phyloP scores from a whole-genome alignment of 495 filamentous ascomycete species.

The Letharia lupina region DNA sequence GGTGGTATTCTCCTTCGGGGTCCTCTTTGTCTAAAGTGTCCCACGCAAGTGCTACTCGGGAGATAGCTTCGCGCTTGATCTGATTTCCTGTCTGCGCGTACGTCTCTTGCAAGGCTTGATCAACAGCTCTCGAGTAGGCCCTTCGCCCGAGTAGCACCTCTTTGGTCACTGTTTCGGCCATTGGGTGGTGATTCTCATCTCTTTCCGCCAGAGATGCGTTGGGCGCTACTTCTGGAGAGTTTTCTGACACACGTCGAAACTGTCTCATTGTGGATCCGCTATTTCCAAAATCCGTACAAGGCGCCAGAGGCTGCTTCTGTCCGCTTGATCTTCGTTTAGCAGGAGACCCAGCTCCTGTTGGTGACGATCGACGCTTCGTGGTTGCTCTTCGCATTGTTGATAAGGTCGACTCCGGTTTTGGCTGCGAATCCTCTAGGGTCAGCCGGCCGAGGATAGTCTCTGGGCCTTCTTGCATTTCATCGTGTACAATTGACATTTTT shows the following conservation, averaged over 20 bases:
- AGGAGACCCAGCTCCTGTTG: slow-evolving; percentile 31
- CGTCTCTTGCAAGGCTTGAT: slow-evolving; percentile 72
- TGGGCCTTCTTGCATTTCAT: slow-evolving; percentile 26
- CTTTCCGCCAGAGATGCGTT: slow-evolving; percentile 30
- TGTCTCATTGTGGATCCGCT: slow-evolving; percentile 79
- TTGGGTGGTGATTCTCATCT: slow-evolving; percentile 38
- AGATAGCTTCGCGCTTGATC: slow-evolving; percentile 71
- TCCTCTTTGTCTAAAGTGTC: slow-evolving; percentile 75
- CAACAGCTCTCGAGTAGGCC: slow-evolving; percentile 69
- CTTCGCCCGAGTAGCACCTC: slow-evolving; percentile 72
- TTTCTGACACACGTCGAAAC: slow-evolving; percentile 79
- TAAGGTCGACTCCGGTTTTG: slow-evolving; percentile 37
- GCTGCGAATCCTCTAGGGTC: slow-evolving; percentile 33
- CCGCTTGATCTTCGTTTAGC: slow-evolving; percentile 45
- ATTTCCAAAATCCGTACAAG: slow-evolving; percentile 87
- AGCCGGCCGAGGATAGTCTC: slow-evolving; percentile 37
- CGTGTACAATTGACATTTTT: slow-evolving; percentile 10
- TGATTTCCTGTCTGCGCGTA: slow-evolving; percentile 68
- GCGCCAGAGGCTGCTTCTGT: slow-evolving; percentile 66
- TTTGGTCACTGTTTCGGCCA: slow-evolving; percentile 53
- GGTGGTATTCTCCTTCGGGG: slow-evolving; percentile 81
- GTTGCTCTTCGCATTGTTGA: slow-evolving; percentile 45
- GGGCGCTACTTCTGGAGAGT: slow-evolving; percentile 37
- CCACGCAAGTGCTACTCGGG: slow-evolving; percentile 73
- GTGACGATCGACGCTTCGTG: slow-evolving; percentile 39